Evolutionary conservation across 2,329 filamentous ascomycete genomes (phyloP).

Genomic region (Raffaelea ambrosiae): DNA sequence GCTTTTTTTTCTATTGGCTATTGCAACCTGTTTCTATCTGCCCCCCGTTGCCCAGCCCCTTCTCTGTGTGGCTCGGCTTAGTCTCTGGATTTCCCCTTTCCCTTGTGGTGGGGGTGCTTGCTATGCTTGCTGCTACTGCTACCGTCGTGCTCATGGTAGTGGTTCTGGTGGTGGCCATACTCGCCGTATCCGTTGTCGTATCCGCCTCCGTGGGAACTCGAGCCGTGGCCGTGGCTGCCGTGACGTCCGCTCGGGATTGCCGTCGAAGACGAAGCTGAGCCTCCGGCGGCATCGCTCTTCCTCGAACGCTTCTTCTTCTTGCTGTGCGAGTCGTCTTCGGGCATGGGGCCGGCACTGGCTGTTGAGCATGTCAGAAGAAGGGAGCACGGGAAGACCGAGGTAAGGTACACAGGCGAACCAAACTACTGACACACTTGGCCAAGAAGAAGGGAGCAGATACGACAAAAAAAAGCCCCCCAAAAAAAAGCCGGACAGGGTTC

Average conservation of each 20-base stretch:
- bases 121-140: slow-evolving; percentile 1
- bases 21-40: background rate
- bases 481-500: too few species aligned
- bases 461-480: background rate
- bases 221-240: background rate
- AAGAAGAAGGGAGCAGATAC: background rate
- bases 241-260: background rate
- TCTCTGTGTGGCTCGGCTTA: background rate
- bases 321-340: slow-evolving; percentile 5
- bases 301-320: slow-evolving; percentile 6
- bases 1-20: too few species aligned
- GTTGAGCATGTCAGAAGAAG: background rate
- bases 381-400: background rate
- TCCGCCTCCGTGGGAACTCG: background rate
- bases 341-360: slow-evolving; percentile 12
- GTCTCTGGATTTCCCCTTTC: background rate
- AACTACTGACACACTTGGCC: too few species aligned
- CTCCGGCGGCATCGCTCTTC: background rate
- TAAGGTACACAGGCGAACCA: too few species aligned
- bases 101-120: slow-evolving; percentile 1
- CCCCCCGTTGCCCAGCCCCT: background rate
- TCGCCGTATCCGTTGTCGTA: background rate
- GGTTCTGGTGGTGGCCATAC: background rate
- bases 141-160: background rate
- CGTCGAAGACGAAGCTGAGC: background rate